A percentile compares a stretch with the other conserved stretches of the same genome.
phyloP scores from a whole-genome alignment of 73 alveolate genomes.

The Paramecium tetraurelia region DNA sequence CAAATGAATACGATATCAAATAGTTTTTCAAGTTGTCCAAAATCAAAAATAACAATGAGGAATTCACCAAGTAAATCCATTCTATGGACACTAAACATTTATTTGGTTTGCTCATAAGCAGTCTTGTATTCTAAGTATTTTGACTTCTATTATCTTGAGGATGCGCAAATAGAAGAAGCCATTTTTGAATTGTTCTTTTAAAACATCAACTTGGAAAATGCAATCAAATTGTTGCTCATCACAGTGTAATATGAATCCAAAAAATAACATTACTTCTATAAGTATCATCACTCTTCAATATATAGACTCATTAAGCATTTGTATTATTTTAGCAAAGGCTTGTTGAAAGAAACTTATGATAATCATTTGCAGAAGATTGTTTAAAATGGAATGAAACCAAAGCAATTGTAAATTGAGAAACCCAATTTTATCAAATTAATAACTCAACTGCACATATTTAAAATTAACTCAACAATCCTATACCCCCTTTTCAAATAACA shows the following conservation, averaged over 20 bases:
- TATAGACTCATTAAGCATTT: conserved; percentile 17
- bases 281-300: neutral
- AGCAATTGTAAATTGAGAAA: neutral
- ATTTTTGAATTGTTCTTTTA: neutral
- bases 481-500: neutral
- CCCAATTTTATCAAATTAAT: neutral
- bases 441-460: neutral
- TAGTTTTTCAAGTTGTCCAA: neutral
- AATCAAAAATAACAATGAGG: neutral
- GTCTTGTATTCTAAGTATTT: neutral
- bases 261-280: neutral
- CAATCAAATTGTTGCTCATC: neutral
- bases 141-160: neutral
- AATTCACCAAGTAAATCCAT: neutral
- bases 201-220: neutral
- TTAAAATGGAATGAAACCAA: neutral
- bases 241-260: conserved; percentile 21
- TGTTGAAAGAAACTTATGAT: conserved; percentile 22
- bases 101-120: neutral
- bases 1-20: neutral
- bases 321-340: neutral
- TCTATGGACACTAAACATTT: neutral
- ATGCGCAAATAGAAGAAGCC: neutral
- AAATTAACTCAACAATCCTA: conserved; percentile 15
- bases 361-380: neutral